Evolutionary conservation across 1,284 basidiomycete genomes (phyloP).

Genomic region (Agroathelia rolfsii): DNA sequence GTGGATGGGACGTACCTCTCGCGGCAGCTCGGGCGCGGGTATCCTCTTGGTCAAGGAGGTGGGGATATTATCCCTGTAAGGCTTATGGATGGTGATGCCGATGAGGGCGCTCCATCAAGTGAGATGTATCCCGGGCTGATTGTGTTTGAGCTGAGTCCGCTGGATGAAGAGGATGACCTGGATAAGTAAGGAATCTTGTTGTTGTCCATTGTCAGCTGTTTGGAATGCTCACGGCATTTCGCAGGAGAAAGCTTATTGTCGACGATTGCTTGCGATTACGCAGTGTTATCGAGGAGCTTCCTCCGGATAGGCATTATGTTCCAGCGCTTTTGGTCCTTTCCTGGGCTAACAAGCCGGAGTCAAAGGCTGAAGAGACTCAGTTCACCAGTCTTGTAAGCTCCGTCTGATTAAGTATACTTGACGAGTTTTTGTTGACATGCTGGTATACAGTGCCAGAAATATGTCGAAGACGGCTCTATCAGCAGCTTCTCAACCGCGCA

Average conservation of each 20-base stretch:
- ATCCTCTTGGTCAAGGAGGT: conserved; percentile 51
- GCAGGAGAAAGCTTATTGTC: conserved; percentile 58
- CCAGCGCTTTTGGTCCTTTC: conserved; percentile 49
- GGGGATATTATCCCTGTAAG: conserved; percentile 54
- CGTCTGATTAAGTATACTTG: too few relatives aligned
- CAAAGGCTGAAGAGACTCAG: too few relatives aligned
- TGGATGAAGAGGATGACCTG: conserved; percentile 49
- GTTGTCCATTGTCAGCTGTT: conserved; percentile 3
- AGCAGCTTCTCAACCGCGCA: conserved; percentile 36
- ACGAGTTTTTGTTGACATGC: conserved; percentile 9
- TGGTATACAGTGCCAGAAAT: conserved; percentile 31
- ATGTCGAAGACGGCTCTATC: conserved; percentile 33
- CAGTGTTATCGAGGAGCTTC: conserved; percentile 45
- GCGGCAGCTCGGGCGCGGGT: conserved; percentile 62
- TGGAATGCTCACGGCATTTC: conserved; percentile 5
- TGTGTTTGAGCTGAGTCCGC: conserved; percentile 60
- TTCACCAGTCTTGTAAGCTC: too few relatives aligned
- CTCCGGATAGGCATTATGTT: conserved; percentile 41
- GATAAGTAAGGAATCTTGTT: conserved; percentile 42
- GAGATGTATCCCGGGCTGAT: conserved; percentile 50
- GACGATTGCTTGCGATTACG: conserved; percentile 64
- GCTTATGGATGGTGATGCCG: conserved; percentile 17
- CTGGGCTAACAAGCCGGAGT: conserved; percentile 53
- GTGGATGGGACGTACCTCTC: conserved; percentile 68
- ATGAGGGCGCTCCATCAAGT: conserved; percentile 12